These are phyloP conservation scores for Mycocentrospora acerina DNA, from an alignment of 2,329 filamentous ascomycete genomes.

Conservation along the genomic window DNA sequence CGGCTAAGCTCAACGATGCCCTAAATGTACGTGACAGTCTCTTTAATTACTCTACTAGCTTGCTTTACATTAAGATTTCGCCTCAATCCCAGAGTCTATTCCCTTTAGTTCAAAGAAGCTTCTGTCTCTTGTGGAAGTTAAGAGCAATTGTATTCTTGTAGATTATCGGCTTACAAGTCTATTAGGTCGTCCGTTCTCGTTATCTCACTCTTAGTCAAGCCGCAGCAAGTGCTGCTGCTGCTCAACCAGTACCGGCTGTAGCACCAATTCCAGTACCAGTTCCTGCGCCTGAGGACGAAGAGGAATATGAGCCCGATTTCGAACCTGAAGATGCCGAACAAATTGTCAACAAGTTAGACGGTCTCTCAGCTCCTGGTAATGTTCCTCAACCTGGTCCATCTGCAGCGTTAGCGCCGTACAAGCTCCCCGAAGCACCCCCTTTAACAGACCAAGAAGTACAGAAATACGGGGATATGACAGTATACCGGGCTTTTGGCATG, in stretches of 20 bases:
- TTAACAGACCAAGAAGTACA: constrained; percentile 70
- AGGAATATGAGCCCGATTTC: constrained; percentile 91
- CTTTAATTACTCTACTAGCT: not conserved
- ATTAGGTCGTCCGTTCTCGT: constrained; percentile 44
- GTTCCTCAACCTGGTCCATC: constrained; percentile 42
- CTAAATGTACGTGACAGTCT: constrained; percentile 61
- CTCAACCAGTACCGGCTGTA: constrained; percentile 17
- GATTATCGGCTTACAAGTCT: constrained; percentile 15
- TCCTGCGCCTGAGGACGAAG: constrained; percentile 69
- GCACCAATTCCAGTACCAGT: constrained; percentile 12
- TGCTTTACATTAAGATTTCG: too few species aligned
- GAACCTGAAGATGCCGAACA: constrained; percentile 77
- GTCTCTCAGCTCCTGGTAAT: constrained; percentile 60
- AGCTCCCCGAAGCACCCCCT: constrained; percentile 73
- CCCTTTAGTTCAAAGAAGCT: too few species aligned
- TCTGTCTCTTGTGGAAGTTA: too few species aligned
- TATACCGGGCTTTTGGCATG: constrained; percentile 76
- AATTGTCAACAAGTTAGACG: constrained; percentile 74
- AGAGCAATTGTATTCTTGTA: not conserved
- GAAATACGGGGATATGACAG: constrained; percentile 72
- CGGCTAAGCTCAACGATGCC: constrained; percentile 68
- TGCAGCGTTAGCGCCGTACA: constrained; percentile 67
- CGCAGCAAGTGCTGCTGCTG: constrained; percentile 25
- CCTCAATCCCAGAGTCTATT: too few species aligned
- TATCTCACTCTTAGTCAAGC: constrained; percentile 43